A percentile compares a stretch with the other conserved stretches of the same genome.
These are phyloP conservation scores for Patellifolia procumbens DNA, from an alignment of 179 eudicot genomes.

Conservation along the genomic window DNA sequence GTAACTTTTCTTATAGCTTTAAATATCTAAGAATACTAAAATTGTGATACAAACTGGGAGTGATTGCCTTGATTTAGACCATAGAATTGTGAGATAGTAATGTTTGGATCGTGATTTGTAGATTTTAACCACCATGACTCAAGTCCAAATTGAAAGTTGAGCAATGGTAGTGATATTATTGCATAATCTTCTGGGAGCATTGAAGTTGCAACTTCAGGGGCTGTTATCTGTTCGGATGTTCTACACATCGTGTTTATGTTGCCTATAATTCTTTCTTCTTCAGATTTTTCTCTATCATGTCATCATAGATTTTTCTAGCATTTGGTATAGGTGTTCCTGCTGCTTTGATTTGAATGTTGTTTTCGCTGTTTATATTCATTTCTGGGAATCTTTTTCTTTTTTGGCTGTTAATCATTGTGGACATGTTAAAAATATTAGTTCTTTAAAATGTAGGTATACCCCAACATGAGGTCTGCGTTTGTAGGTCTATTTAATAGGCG, in stretches of 20 bases:
- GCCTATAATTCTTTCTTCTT: not conserved
- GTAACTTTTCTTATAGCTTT: too few species aligned
- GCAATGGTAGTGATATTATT: not conserved
- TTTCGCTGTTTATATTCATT: not conserved
- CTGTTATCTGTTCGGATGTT: not conserved
- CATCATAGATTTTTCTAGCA: not conserved
- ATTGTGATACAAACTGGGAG: not conserved
- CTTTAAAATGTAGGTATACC: constrained; percentile 64
- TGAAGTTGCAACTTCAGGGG: not conserved
- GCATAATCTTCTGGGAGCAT: not conserved
- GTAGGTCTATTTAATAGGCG: constrained; percentile 59
- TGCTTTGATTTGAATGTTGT: not conserved
- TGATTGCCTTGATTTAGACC: too few species aligned
- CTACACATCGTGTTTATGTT: not conserved
- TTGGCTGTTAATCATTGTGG: not conserved
- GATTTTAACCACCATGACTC: too few species aligned
- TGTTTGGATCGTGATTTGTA: not conserved
- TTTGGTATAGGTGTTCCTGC: not conserved
- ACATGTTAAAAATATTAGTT: constrained; percentile 3
- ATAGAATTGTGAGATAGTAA: too few species aligned
- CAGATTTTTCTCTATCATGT: not conserved
- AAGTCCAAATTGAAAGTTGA: not conserved
- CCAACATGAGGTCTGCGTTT: constrained; percentile 91
- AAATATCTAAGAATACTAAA: not conserved
- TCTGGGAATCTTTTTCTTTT: not conserved